phyloP scores from a whole-genome alignment of 1,284 basidiomycete genomes.

The Boletus sp. region DNA sequence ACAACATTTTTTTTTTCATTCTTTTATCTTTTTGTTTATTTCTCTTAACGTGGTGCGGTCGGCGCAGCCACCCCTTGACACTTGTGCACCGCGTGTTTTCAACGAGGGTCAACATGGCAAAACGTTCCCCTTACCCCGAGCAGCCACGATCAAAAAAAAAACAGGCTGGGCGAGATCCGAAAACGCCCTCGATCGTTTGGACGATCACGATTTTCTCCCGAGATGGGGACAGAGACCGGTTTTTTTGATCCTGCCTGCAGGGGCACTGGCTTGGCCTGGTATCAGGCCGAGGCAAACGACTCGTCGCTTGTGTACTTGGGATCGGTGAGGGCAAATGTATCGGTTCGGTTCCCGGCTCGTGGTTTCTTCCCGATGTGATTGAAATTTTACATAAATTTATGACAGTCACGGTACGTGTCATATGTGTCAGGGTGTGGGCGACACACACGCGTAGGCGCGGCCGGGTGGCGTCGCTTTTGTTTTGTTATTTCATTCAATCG shows the following conservation, averaged over 20 bases:
- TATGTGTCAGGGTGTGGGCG: neutral
- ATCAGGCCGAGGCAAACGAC: neutral
- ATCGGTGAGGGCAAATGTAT: neutral
- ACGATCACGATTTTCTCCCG: neutral
- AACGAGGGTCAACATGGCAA: conserved; percentile 18
- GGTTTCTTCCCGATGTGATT: neutral
- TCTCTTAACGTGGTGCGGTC: conserved; percentile 1
- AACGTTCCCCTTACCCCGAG: neutral
- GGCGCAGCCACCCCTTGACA: conserved; percentile 10
- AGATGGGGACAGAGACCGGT: neutral
- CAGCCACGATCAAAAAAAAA: conserved; percentile 3
- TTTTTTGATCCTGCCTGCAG: neutral
- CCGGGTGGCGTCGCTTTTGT: neutral
- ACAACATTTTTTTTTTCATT: neutral
- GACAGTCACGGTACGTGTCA: neutral
- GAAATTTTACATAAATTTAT: neutral
- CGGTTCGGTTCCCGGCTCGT: neutral
- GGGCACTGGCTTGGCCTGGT: neutral
- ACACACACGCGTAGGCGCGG: neutral
- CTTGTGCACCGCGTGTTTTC: conserved; percentile 22
- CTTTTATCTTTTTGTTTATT: neutral
- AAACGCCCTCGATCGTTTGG: conserved; percentile 6
- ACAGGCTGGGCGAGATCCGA: neutral
- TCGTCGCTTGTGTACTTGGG: neutral
- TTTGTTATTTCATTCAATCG: neutral